Percentiles rank a stretch among this genome's conserved stretches.
Evolutionary conservation across 176 grass and related monocot genomes (phyloP).

Genomic region (Neostapfia colusana): DNA sequence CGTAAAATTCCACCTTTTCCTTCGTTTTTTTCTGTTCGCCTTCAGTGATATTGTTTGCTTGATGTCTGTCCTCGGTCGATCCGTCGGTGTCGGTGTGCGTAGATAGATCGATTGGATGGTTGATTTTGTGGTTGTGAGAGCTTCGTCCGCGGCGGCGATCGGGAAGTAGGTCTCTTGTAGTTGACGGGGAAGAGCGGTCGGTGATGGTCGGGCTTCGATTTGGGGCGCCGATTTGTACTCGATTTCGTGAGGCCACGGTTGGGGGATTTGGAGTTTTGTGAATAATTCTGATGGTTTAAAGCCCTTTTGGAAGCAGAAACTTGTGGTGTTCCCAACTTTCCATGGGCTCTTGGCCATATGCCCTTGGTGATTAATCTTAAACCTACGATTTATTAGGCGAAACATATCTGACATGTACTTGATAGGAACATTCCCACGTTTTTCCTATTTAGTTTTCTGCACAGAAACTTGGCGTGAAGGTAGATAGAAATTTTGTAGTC

Average conservation of each 20-base stretch:
- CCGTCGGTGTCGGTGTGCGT: neutral
- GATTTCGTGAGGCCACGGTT: neutral
- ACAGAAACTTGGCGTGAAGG: neutral
- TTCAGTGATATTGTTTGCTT: neutral
- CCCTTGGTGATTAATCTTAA: neutral
- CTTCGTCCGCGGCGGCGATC: neutral
- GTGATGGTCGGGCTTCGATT: neutral
- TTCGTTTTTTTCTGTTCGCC: neutral
- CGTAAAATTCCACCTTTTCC: neutral
- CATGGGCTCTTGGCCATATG: neutral
- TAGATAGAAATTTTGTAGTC: neutral
- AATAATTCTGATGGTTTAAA: neutral
- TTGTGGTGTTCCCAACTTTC: neutral
- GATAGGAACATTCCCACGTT: neutral
- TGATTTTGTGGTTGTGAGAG: neutral
- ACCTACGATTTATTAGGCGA: neutral
- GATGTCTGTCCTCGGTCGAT: neutral
- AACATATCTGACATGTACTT: neutral
- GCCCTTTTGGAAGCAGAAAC: neutral
- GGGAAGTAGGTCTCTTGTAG: neutral
- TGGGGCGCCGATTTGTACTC: neutral
- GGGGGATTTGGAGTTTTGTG: neutral
- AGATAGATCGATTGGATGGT: neutral
- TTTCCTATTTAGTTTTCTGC: neutral
- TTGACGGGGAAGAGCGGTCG: neutral